Percentiles rank a stretch among this genome's conserved stretches.
These are phyloP conservation scores for Magnusiomyces fungicola DNA, from an alignment of 1,139 yeast species.

Conservation along the genomic window DNA sequence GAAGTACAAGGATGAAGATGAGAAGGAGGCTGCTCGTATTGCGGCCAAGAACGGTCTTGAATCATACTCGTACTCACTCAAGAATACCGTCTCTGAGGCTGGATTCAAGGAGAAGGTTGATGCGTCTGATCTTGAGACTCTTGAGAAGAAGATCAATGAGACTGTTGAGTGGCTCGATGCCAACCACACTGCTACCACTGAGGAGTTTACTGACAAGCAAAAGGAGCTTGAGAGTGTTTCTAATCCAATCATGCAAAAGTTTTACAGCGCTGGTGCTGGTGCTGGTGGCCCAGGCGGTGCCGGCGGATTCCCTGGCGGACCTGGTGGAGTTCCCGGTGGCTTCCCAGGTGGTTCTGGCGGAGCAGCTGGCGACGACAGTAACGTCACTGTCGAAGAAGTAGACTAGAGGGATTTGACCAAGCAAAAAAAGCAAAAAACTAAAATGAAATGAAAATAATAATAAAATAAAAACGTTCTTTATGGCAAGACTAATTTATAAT, in stretches of 20 bases:
- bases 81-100: conserved; percentile 75
- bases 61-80: conserved; percentile 85
- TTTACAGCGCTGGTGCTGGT: conserved; percentile 54
- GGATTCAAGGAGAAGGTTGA: conserved; percentile 76
- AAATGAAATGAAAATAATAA: no score
- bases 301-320: conserved; percentile 52
- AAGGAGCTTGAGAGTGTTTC: conserved; percentile 91
- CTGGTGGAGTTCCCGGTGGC: conserved; percentile 51
- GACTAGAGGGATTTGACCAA: conserved; percentile 45
- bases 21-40: conserved; percentile 71
- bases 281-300: conserved; percentile 51
- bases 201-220: conserved; percentile 82
- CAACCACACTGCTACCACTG: conserved; percentile 80
- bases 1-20: conserved; percentile 79
- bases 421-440: neutral
- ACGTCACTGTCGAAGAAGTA: conserved; percentile 93
- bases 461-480: no score
- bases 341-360: conserved; percentile 65
- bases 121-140: conserved; percentile 69
- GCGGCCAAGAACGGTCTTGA: conserved; percentile 82
- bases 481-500: no score
- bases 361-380: conserved; percentile 36
- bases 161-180: conserved; percentile 82
- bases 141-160: conserved; percentile 79
- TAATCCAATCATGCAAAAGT: conserved; percentile 90